These are phyloP conservation scores for Stephanodiscus minutulus DNA, from an alignment of 108 stramenopile species.

Conservation along the genomic window DNA sequence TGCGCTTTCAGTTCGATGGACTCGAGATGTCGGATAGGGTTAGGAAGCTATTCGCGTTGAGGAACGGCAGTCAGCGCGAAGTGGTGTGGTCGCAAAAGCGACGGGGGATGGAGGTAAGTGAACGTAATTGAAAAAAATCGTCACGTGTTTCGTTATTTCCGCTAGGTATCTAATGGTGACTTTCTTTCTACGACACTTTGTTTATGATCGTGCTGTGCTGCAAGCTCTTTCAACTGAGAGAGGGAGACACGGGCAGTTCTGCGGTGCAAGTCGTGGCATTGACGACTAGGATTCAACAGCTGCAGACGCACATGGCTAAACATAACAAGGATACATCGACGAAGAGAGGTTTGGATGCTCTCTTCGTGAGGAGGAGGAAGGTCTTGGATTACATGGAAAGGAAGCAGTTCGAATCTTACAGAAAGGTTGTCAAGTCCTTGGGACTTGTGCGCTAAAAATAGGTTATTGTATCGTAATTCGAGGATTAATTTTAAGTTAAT, in stretches of 20 bases:
- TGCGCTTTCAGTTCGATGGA: slow-evolving; percentile 46
- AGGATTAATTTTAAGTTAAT: too few species aligned
- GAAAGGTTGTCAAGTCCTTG: slow-evolving; percentile 83
- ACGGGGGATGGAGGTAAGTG: slow-evolving; percentile 77
- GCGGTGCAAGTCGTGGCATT: slow-evolving; percentile 70
- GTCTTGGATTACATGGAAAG: slow-evolving; percentile 92
- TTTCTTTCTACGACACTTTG: background rate
- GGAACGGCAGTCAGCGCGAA: slow-evolving; percentile 79
- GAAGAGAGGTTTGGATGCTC: slow-evolving; percentile 83
- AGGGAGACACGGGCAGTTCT: slow-evolving; percentile 76
- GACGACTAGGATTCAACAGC: slow-evolving; percentile 89
- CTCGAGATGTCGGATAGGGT: slow-evolving; percentile 75
- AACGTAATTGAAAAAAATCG: background rate
- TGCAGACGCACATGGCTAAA: slow-evolving; percentile 79
- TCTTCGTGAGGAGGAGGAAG: slow-evolving; percentile 85
- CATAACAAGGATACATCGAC: slow-evolving; percentile 84
- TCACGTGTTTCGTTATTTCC: background rate
- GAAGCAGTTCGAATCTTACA: slow-evolving; percentile 85
- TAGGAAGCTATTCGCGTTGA: slow-evolving; percentile 69
- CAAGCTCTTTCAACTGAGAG: slow-evolving; percentile 73
- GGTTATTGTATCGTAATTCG: too few species aligned
- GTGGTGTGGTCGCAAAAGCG: slow-evolving; percentile 80
- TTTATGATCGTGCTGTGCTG: background rate
- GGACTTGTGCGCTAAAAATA: slow-evolving; percentile 68
- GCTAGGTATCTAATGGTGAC: background rate